Percentiles rank a stretch among this genome's conserved stretches.
Evolutionary conservation across 768 basidiomycete genomes (phyloP).

Genomic region (Macrolepiota albuminosa): DNA sequence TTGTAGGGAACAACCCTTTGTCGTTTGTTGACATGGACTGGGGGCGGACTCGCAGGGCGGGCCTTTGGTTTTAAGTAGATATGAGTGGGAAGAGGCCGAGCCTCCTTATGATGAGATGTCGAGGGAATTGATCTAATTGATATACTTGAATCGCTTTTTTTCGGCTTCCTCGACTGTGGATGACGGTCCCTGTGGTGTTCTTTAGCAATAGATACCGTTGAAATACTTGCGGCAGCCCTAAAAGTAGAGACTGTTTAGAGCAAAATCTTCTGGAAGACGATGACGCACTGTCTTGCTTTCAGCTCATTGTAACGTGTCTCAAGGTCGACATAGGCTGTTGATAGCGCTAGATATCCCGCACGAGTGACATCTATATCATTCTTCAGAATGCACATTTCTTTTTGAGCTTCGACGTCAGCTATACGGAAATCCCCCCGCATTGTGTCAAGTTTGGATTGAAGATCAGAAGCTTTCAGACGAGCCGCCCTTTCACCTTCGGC

Average conservation of each 20-base stretch:
- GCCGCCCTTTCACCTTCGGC: constrained; percentile 23
- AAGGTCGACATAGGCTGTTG: constrained; percentile 18
- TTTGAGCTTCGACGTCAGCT: background rate
- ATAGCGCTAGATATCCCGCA: background rate
- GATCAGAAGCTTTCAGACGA: constrained; percentile 14
- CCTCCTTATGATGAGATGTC: background rate
- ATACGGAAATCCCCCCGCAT: background rate
- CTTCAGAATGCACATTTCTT: background rate
- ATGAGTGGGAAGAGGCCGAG: background rate
- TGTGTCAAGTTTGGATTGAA: constrained; percentile 3
- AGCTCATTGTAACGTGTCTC: constrained; percentile 8
- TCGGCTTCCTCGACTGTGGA: background rate
- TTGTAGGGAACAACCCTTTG: background rate
- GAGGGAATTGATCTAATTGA: background rate
- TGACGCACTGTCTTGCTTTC: constrained; percentile 1
- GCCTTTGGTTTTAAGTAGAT: background rate
- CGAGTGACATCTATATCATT: background rate
- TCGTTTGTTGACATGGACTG: constrained; percentile 6
- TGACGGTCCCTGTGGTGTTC: background rate
- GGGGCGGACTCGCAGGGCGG: constrained; percentile 8
- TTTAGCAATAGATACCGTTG: background rate
- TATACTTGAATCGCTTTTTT: background rate
- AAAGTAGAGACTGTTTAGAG: background rate
- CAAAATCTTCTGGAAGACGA: background rate
- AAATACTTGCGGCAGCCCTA: background rate